phyloP scores from a whole-genome alignment of 768 basidiomycete species.

The Psilocybe tampanensis region DNA sequence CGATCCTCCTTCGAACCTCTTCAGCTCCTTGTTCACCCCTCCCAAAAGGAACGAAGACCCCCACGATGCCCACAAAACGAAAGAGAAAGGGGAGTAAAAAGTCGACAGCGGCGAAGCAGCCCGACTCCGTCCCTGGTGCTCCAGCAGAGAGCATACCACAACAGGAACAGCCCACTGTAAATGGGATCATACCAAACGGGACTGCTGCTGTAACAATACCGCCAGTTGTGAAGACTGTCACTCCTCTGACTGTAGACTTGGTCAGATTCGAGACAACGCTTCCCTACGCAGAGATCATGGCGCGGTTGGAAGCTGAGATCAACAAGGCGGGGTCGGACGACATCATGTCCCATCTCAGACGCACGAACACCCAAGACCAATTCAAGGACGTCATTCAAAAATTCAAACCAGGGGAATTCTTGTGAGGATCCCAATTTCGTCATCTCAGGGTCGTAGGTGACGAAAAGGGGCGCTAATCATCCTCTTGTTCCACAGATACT shows the following conservation, averaged over 20 bases:
- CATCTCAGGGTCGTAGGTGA: no score
- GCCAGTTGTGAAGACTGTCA: slow-evolving; percentile 23
- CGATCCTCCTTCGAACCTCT: background rate
- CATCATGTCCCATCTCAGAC: slow-evolving; percentile 24
- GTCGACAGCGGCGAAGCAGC: background rate
- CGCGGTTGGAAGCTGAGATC: slow-evolving; percentile 44
- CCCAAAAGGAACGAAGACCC: background rate
- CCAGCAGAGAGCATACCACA: no score
- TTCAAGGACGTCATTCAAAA: slow-evolving; percentile 34
- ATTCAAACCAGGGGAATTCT: slow-evolving; percentile 40
- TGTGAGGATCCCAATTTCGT: slow-evolving; percentile 35
- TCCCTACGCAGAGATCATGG: slow-evolving; percentile 40
- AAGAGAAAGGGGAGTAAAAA: background rate
- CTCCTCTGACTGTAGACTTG: slow-evolving; percentile 39
- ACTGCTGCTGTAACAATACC: slow-evolving; percentile 13
- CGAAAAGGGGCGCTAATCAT: background rate
- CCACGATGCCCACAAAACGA: background rate
- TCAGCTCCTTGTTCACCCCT: background rate
- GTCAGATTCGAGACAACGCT: slow-evolving; percentile 45
- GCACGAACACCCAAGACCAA: slow-evolving; percentile 35
- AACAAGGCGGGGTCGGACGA: slow-evolving; percentile 38
- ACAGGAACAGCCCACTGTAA: background rate
- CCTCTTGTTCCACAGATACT: slow-evolving; percentile 34
- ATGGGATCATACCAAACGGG: background rate
- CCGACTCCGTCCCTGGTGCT: background rate